Base-by-base conservation (phyloP, 352 stramenopile genomes). In the Thalassiosira exigua region DNA sequence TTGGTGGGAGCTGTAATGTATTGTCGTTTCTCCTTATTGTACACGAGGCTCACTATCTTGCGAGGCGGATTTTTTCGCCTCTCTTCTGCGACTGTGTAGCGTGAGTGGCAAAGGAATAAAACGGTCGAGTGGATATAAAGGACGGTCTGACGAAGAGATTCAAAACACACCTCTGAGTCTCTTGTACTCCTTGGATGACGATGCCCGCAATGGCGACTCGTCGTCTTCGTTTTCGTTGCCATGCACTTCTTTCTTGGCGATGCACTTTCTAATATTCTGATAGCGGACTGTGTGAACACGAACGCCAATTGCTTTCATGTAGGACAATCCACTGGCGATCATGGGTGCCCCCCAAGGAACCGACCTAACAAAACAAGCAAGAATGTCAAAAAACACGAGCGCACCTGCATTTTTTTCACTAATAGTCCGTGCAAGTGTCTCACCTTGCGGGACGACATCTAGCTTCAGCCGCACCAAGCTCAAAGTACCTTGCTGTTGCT, bases 291-390 rank as follows among this genome's bases (percentile, higher is more conserved):
- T 86, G 51, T 90, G 82, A 26, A 90, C 59, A 30, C 79, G 65
- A 65, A 90, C 86, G 0, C 82, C 82, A 42, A 90, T 81, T 22
- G 42, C 79, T 69, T 90, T 90, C 32, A 90, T 68, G 69, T 72
- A 90, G 33, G 74, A 73, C 19, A 90, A 24, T 14, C 52, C 75
- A 59, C 60, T 83, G 12, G 69, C 33, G 53, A 52, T 62, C 59
- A 85, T 87, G 11, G 69, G 67, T 36, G 33, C 61, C 19, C 82
- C 82, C 82, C 82, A 90, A 27, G 74, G 58, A 24, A 85, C 72
- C 27, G 69, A 64, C 69, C 76, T 82, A 58, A 48, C 24, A 21
- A 2, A 67, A 14, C 46, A 30, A 52, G 51, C 32, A 48, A 58
- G 24, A 36, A 56, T n/a, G n/a, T n/a, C n/a, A n/a, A n/a, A n/a